These are phyloP conservation scores for Chlorella sp. DNA, from an alignment of 139 green algal species.

Conservation along the genomic window DNA sequence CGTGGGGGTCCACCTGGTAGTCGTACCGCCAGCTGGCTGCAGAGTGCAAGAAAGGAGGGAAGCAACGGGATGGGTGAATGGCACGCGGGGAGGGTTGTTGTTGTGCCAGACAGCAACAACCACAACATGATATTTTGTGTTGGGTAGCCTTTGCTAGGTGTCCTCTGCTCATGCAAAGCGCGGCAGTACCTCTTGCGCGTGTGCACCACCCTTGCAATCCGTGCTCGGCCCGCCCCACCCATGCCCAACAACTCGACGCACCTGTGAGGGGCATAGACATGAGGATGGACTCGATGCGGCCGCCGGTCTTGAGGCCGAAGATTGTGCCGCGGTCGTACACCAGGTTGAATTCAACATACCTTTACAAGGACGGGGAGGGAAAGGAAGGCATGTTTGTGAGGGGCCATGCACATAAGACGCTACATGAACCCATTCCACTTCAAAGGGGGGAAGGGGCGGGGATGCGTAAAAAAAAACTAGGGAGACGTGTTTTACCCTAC, in stretches of 20 bases:
- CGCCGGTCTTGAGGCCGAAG: conserved; percentile 98
- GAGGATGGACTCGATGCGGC: conserved; percentile 96
- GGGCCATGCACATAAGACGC: too few species aligned
- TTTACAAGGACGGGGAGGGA: conserved; percentile 31
- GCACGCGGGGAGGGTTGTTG: neutral
- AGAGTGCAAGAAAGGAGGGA: neutral
- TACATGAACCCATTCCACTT: too few species aligned
- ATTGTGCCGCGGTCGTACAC: conserved; percentile 97
- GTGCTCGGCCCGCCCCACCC: conserved; percentile 14
- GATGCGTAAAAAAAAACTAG: too few species aligned
- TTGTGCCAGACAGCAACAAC: neutral
- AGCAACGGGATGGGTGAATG: neutral
- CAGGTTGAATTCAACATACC: conserved; percentile 99
- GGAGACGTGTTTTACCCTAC: too few species aligned
- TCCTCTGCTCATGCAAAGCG: neutral
- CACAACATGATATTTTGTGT: neutral
- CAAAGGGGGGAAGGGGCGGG: too few species aligned
- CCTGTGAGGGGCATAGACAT: conserved; percentile 87
- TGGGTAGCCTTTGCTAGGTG: too few species aligned
- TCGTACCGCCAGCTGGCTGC: conserved; percentile 89
- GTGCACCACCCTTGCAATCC: neutral
- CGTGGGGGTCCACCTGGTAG: conserved; percentile 71
- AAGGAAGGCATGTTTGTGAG: neutral
- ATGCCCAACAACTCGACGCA: neutral
- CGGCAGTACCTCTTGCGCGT: neutral